Evolutionary conservation across 2,329 filamentous ascomycete species (phyloP).

Genomic region (Periconia digitata): DNA sequence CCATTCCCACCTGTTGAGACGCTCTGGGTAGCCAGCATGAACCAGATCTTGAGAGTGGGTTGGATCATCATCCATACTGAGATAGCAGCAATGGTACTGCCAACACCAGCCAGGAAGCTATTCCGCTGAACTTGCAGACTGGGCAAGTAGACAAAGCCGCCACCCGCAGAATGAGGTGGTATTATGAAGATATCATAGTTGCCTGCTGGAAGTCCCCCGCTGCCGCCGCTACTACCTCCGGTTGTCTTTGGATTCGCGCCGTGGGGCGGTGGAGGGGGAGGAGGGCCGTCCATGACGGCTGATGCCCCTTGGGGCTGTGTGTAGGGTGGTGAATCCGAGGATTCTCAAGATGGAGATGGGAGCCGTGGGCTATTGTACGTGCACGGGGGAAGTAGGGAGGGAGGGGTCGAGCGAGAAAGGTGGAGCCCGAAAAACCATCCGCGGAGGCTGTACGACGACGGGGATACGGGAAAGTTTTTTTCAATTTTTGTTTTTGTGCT

Average conservation of each 20-base stretch:
- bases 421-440: constrained; percentile 29
- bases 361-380: constrained; percentile 13
- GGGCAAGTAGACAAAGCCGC: constrained; percentile 91
- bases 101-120: constrained; percentile 87
- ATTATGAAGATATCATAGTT: constrained; percentile 99
- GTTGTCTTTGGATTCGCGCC: constrained; percentile 71
- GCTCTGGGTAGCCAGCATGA: constrained; percentile 65
- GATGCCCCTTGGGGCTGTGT: constrained; percentile 28
- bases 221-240: constrained; percentile 30
- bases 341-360: background rate
- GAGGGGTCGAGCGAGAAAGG: constrained; percentile 14
- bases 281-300: constrained; percentile 53
- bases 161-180: constrained; percentile 84
- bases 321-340: constrained; percentile 3
- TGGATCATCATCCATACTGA: constrained; percentile 72
- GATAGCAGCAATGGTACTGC: constrained; percentile 71
- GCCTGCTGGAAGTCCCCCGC: constrained; percentile 72
- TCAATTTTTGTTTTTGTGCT: no score
- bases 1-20: constrained; percentile 63
- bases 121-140: constrained; percentile 83
- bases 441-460: constrained; percentile 20
- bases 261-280: constrained; percentile 83
- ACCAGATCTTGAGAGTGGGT: constrained; percentile 74
- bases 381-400: constrained; percentile 2
- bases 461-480: constrained; percentile 8